Conservation (phyloP, 2,329 filamentous ascomycete genomes). For the Diplodia corticola region DNA sequence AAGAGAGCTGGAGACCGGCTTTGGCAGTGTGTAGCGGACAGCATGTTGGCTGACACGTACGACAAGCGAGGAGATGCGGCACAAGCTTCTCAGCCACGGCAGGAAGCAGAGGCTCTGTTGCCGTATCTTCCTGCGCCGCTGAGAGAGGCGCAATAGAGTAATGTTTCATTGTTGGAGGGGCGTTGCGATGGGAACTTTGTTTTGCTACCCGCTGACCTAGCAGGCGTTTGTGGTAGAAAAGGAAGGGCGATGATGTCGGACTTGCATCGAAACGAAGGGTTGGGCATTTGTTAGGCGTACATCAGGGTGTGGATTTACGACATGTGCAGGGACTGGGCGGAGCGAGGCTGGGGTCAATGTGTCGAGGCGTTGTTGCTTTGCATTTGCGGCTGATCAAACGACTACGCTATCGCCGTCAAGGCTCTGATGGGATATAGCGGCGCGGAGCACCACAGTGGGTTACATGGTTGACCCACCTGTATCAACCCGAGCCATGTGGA, state of each 20-base stretch:
- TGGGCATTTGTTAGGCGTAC: conserved; percentile 3
- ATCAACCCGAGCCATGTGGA: too few species aligned
- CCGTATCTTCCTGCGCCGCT: conserved; percentile 31
- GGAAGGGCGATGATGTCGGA: background rate
- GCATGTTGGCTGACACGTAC: conserved; percentile 73
- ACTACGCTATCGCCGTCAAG: too few species aligned
- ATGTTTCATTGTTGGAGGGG: background rate
- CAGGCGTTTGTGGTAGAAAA: background rate
- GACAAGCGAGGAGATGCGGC: conserved; percentile 67
- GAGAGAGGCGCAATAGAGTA: conserved; percentile 10
- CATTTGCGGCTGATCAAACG: too few species aligned
- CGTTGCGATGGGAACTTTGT: background rate
- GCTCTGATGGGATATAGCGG: too few species aligned
- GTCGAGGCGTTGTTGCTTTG: background rate
- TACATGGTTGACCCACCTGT: too few species aligned
- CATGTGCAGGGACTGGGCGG: background rate
- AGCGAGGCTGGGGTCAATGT: background rate
- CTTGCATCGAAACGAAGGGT: background rate
- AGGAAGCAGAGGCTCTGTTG: conserved; percentile 42
- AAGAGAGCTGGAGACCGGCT: conserved; percentile 48
- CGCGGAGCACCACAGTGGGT: too few species aligned
- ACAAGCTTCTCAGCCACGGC: conserved; percentile 50
- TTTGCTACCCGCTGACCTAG: background rate
- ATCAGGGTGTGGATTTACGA: background rate
- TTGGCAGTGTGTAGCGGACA: conserved; percentile 67